A percentile compares a stretch with the other conserved stretches of the same genome.
phyloP scores from a whole-genome alignment of 352 stramenopile genomes.

The Hyaloperonospora arabidopsidis region DNA sequence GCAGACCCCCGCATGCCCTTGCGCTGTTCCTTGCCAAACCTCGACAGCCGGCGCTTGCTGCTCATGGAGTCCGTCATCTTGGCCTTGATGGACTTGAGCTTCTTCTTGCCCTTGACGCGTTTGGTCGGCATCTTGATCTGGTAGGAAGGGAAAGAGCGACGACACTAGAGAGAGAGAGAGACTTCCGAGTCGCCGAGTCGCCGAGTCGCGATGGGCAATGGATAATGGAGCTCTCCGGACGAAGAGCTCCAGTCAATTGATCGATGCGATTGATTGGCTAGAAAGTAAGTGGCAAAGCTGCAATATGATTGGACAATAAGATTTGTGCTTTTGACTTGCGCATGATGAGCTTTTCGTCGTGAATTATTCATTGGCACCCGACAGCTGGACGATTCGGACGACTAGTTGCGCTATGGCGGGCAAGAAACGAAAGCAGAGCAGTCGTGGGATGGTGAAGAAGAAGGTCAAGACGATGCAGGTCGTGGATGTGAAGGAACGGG shows the following conservation, averaged over 20 bases:
- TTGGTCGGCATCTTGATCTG: slow-evolving; percentile 66
- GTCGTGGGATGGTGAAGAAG: slow-evolving; percentile 33
- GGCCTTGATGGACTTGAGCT: slow-evolving; percentile 86
- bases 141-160: slow-evolving; percentile 5
- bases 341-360: background rate
- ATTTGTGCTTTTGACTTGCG: background rate
- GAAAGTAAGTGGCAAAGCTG: background rate
- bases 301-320: slow-evolving; percentile 7
- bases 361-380: too few species aligned
- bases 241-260: slow-evolving; percentile 13
- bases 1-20: slow-evolving; percentile 74
- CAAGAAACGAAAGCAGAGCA: slow-evolving; percentile 57
- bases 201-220: too few species aligned
- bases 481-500: slow-evolving; percentile 7
- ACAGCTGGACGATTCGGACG: too few species aligned
- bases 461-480: slow-evolving; percentile 29
- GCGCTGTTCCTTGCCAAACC: slow-evolving; percentile 81
- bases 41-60: slow-evolving; percentile 70
- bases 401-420: slow-evolving; percentile 27
- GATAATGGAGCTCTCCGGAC: background rate
- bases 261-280: slow-evolving; percentile 11
- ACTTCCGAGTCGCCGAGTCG: too few species aligned
- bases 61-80: slow-evolving; percentile 82
- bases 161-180: too few species aligned
- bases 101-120: slow-evolving; percentile 85